Conservation (phyloP, 805 yeast species). For the Helenozyma rhizophorensis region DNA sequence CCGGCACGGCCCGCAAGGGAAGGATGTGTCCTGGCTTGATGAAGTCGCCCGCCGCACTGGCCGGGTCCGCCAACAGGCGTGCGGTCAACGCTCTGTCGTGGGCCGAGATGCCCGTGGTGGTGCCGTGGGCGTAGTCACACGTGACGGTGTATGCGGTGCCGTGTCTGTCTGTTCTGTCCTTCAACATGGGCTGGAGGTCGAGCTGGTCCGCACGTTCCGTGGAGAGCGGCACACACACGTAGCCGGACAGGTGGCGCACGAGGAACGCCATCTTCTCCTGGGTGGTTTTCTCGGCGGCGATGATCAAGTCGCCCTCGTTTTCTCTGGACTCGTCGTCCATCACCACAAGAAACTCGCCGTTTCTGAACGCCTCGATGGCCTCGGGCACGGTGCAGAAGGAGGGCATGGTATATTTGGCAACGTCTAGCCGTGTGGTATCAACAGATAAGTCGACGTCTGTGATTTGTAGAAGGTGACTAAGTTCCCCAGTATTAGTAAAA, state of each 20-base stretch:
- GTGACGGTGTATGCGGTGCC: slow-evolving; percentile 97
- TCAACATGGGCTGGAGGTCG: slow-evolving; percentile 74
- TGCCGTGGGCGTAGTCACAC: slow-evolving; percentile 79
- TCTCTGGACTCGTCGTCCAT: slow-evolving; percentile 96
- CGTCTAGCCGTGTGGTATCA: too few relatives aligned
- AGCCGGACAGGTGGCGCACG: slow-evolving; percentile 84
- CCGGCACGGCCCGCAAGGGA: slow-evolving; percentile 87
- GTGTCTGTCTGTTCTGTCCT: slow-evolving; percentile 67
- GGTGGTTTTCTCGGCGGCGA: slow-evolving; percentile 81
- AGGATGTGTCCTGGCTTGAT: slow-evolving; percentile 91
- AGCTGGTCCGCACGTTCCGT: slow-evolving; percentile 73
- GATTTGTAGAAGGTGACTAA: neutral
- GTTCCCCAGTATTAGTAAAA: neutral
- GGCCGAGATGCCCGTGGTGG: slow-evolving; percentile 96
- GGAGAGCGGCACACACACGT: slow-evolving; percentile 86
- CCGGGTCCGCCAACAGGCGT: slow-evolving; percentile 58
- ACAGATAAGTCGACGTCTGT: too few relatives aligned
- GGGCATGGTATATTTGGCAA: slow-evolving; percentile 9
- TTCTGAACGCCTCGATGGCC: slow-evolving; percentile 61
- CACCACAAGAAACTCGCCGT: slow-evolving; percentile 86
- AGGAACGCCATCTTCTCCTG: slow-evolving; percentile 90
- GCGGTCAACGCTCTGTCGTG: slow-evolving; percentile 89
- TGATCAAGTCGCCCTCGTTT: slow-evolving; percentile 94
- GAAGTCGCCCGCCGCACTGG: slow-evolving; percentile 58
- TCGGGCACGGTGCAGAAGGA: slow-evolving; percentile 56